phyloP scores from a whole-genome alignment of 768 basidiomycete species.

The Phylloporus sp. region DNA sequence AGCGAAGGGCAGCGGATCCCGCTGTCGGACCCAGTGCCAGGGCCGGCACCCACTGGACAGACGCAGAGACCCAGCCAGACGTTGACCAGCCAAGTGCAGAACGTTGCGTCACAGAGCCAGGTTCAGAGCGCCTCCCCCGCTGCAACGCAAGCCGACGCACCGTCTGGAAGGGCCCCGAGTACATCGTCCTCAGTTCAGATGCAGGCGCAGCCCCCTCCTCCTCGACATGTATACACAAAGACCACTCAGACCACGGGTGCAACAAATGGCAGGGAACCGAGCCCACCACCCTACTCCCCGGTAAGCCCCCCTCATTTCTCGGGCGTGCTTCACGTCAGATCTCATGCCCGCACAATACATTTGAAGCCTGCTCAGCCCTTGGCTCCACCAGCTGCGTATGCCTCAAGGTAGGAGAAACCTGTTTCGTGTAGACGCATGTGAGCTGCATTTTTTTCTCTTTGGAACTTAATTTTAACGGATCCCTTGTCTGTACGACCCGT shows the following conservation, averaged over 20 bases:
- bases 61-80: background rate
- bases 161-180: background rate
- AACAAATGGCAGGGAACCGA: background rate
- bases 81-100: background rate
- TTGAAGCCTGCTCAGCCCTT: slow-evolving; percentile 5
- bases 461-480: slow-evolving; percentile 1
- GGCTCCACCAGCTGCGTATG: slow-evolving; percentile 1
- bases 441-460: background rate
- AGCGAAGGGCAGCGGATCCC: background rate
- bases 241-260: background rate
- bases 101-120: background rate
- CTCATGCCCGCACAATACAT: background rate
- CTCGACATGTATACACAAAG: slow-evolving; percentile 3
- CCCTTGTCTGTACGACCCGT: background rate
- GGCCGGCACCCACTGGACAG: background rate
- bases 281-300: slow-evolving; percentile 25
- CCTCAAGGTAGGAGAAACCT: slow-evolving; percentile 1
- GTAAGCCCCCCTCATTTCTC: slow-evolving; percentile 12
- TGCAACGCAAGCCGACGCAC: background rate
- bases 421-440: background rate
- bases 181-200: background rate
- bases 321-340: too few relatives aligned
- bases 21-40: background rate
- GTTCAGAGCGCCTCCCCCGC: background rate
- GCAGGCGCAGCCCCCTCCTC: background rate